phyloP scores from a whole-genome alignment of 2,329 filamentous ascomycete genomes.

The Parastagonospora nodorum region DNA sequence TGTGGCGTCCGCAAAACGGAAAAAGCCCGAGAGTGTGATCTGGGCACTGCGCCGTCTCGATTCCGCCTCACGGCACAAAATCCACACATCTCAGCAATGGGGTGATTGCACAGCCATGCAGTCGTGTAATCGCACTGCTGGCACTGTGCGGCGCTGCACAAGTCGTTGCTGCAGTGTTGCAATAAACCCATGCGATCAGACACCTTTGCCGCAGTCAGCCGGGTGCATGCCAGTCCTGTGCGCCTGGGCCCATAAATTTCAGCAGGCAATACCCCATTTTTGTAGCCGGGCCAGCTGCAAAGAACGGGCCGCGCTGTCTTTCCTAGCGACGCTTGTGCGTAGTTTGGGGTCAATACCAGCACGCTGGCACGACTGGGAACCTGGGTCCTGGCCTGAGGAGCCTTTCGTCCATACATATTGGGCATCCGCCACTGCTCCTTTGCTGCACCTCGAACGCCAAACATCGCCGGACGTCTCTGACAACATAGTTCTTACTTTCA shows the following conservation, averaged over 20 bases:
- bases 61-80: conserved; percentile 18
- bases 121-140: conserved; percentile 13
- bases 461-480: conserved; percentile 11
- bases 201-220: conserved; percentile 12
- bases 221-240: background rate
- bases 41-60: conserved; percentile 10
- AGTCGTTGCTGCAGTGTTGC: conserved; percentile 10
- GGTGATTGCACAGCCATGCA: conserved; percentile 14
- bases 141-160: conserved; percentile 11
- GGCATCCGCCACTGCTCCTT: conserved; percentile 16
- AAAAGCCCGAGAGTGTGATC: conserved; percentile 8
- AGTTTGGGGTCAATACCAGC: conserved; percentile 35
- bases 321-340: conserved; percentile 33
- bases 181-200: background rate
- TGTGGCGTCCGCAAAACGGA: conserved; percentile 14
- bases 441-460: conserved; percentile 14
- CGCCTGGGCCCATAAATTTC: background rate
- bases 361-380: conserved; percentile 19
- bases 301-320: conserved; percentile 26
- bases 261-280: conserved; percentile 10
- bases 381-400: conserved; percentile 22
- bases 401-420: conserved; percentile 28
- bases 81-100: conserved; percentile 12
- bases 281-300: conserved; percentile 17
- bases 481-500: conserved; percentile 5